Conservation (phyloP, 2,329 filamentous ascomycete genomes). For the Talaromyces albobiverticillius region DNA sequence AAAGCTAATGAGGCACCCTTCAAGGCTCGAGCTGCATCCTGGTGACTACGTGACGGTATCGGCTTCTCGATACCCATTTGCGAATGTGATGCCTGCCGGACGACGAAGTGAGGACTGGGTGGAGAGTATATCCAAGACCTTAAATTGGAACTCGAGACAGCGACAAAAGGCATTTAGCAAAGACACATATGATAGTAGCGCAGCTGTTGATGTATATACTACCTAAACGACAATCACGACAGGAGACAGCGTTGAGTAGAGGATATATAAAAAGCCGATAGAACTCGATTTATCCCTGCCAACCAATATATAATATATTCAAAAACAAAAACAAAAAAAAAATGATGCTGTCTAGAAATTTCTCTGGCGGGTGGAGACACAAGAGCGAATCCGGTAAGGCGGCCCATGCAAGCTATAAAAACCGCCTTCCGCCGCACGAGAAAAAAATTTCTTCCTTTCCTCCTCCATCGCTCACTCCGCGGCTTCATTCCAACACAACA, state of each 20-base stretch:
- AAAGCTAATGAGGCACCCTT: constrained; percentile 16
- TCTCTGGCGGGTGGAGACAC: not conserved
- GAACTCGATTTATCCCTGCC: no score
- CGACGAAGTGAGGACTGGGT: constrained; percentile 50
- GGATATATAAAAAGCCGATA: no score
- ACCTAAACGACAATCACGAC: no score
- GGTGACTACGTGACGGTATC: constrained; percentile 54
- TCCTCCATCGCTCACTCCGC: constrained; percentile 9
- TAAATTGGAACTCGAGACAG: constrained; percentile 51
- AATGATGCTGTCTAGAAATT: not conserved
- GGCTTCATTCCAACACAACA: not conserved
- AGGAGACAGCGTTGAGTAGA: no score
- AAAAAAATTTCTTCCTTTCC: constrained; percentile 13
- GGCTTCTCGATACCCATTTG: constrained; percentile 51
- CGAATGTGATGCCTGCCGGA: constrained; percentile 45
- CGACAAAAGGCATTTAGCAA: constrained; percentile 40
- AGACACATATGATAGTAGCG: no score
- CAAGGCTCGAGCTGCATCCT: constrained; percentile 46
- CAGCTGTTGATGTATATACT: no score
- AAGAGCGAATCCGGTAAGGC: not conserved
- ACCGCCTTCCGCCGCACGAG: constrained; percentile 2
- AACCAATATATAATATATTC: not conserved
- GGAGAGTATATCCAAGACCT: constrained; percentile 48
- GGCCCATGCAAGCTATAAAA: constrained; percentile 13
- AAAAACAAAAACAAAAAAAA: not conserved